A percentile compares a stretch with the other conserved stretches of the same genome.
phyloP scores from a whole-genome alignment of 2,329 filamentous ascomycete species.

The Ceratocystis albifundus region DNA sequence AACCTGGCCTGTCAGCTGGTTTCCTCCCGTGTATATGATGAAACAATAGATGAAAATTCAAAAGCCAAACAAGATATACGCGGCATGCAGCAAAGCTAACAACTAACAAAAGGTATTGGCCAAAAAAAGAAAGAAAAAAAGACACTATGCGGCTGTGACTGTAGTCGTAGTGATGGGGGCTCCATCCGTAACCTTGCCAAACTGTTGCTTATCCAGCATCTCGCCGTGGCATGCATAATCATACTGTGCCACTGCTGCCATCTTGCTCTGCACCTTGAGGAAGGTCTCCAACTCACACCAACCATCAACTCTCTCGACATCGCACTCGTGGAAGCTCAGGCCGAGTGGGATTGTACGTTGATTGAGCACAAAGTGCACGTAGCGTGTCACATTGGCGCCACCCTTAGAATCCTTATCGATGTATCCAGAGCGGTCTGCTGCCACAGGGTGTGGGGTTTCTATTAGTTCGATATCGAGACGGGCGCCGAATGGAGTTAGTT shows the following conservation, averaged over 20 bases:
- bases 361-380: conserved; percentile 64
- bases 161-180: conserved; percentile 26
- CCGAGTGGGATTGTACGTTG: conserved; percentile 62
- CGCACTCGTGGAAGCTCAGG: conserved; percentile 53
- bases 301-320: conserved; percentile 50
- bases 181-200: conserved; percentile 34
- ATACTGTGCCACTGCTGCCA: conserved; percentile 48
- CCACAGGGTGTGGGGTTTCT: conserved; percentile 51
- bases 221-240: conserved; percentile 56
- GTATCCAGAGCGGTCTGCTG: conserved; percentile 44
- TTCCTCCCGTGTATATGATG: not conserved
- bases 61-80: not conserved
- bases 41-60: not conserved
- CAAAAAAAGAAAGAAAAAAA: conserved; percentile 24
- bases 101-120: conserved; percentile 21
- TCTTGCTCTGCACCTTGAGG: conserved; percentile 47
- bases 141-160: conserved; percentile 25
- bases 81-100: not conserved
- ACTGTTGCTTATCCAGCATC: conserved; percentile 29
- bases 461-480: conserved; percentile 66
- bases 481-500: conserved; percentile 60
- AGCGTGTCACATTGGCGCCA: conserved; percentile 39
- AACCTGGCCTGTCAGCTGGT: not conserved
- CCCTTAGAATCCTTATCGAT: conserved; percentile 35
- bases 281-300: conserved; percentile 67